Evolutionary conservation across 129 eudicot species (phyloP), one percentile per base, ranked within the genome.

Genomic region (Ambrosia trifida): DNA sequence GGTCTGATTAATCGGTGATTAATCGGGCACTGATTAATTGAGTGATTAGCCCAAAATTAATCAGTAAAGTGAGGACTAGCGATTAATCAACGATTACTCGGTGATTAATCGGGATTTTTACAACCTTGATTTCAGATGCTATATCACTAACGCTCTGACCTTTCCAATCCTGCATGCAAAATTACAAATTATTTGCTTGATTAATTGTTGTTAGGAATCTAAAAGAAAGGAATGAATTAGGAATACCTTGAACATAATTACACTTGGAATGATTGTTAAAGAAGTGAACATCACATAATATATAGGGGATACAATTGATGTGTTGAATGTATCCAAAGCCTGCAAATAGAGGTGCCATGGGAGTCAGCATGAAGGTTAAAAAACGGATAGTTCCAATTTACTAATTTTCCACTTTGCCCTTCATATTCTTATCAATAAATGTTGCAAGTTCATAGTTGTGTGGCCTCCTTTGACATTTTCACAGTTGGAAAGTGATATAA

Each of bases 281-380:
- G 97, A 86, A 32, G 97, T 88, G 87, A 91, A 91, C 97, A 91
- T 88, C 80, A 88, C 96, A 45, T 91, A 91, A 75, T 91, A 91
- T 73, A 47, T 11, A 10, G 62, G 24, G 8, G 64, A n/a, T 83
- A 78, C 98, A 75, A 91, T 70, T 66, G 96, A 91, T 0, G 98
- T 80, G 69, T 84, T 91, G 74, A 91, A 88, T 35, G 98, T 86
- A 84, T 91, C 96, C 66, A 91, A 86, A 35, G 98, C 98, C 97
- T 91, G 82, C 76, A 70, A 74, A 76, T 6, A 70, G 51, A 65
- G 35, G 54, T 50, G n/a, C 28, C 18, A 36, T 3, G 2, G 40
- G 40, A 24, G 72, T 61, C 49, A 72, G 44, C 18, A 12, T 33
- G 36, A 65, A 61, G 31, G 31, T 31, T 53, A 53, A n/a, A n/a